A percentile compares a stretch with the other conserved stretches of the same genome.
Conservation (phyloP, 2,329 filamentous ascomycete species). For the Emericellopsis atlantica region DNA sequence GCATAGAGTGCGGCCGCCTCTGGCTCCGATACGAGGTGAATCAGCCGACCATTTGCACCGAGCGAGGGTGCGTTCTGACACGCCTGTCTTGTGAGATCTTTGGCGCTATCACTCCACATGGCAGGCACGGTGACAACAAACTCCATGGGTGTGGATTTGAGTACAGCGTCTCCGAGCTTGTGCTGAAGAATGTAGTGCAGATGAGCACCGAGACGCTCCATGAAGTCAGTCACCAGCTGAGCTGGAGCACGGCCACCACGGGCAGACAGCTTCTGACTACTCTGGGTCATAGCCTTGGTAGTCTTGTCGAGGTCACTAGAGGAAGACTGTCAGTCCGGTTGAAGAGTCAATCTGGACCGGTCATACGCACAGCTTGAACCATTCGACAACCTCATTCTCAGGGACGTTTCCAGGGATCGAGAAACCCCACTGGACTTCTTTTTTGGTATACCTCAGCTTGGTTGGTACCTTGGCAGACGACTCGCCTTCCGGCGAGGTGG, state of each 20-base stretch:
- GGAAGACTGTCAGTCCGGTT: neutral
- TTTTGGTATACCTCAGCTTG: conserved; percentile 23
- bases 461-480: conserved; percentile 32
- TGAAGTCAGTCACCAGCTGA: conserved; percentile 31
- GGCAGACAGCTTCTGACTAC: conserved; percentile 15
- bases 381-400: conserved; percentile 23
- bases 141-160: conserved; percentile 28
- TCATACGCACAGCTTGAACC: conserved; percentile 33
- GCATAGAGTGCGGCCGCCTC: neutral
- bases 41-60: conserved; percentile 21
- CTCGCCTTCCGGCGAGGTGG: conserved; percentile 18
- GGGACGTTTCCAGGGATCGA: conserved; percentile 25
- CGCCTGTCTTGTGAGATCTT: conserved; percentile 32
- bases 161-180: conserved; percentile 26
- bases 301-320: neutral
- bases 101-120: conserved; percentile 41
- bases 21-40: conserved; percentile 17
- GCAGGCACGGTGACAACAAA: conserved; percentile 43
- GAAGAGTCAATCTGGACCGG: no score
- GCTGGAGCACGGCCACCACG: conserved; percentile 21
- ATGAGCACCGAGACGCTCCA: conserved; percentile 28
- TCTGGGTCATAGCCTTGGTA: neutral
- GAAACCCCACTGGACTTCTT: conserved; percentile 30
- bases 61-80: conserved; percentile 21
- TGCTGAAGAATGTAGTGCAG: conserved; percentile 26